Evolutionary conservation across 805 yeast species (phyloP).

Genomic region (Candida silvicultrix): DNA sequence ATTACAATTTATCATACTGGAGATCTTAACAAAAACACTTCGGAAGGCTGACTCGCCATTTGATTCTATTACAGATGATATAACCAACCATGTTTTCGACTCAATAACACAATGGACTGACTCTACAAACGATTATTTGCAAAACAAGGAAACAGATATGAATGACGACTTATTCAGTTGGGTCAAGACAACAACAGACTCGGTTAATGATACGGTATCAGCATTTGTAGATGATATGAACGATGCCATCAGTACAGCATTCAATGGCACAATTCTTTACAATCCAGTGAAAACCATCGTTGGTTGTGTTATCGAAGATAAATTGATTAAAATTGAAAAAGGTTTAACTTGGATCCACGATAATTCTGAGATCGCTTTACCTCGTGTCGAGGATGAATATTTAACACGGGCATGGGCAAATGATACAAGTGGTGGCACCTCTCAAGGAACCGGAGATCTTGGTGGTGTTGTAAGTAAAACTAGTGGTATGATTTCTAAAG

Average conservation of each 20-base stretch:
- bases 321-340: constrained; percentile 54
- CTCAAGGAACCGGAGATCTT: neutral
- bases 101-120: constrained; percentile 43
- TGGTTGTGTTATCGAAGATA: constrained; percentile 74
- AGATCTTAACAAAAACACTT: constrained; percentile 17
- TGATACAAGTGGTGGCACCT: constrained; percentile 3
- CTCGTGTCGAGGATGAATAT: constrained; percentile 36
- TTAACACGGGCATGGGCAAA: constrained; percentile 16
- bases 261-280: constrained; percentile 64
- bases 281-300: constrained; percentile 61
- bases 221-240: constrained; percentile 56
- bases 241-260: constrained; percentile 46
- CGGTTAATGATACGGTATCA: constrained; percentile 56
- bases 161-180: constrained; percentile 66
- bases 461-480: constrained; percentile 2
- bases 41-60: constrained; percentile 9
- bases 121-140: constrained; percentile 50
- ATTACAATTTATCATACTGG: constrained; percentile 47
- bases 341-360: constrained; percentile 79
- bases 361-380: constrained; percentile 52
- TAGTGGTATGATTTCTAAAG: constrained; percentile 10
- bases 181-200: constrained; percentile 48
- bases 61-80: constrained; percentile 4
- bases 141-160: constrained; percentile 39
- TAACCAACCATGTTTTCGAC: constrained; percentile 20